These are phyloP conservation scores for Xerocomellus intermedius DNA, from an alignment of 768 basidiomycete genomes.

Conservation along the genomic window DNA sequence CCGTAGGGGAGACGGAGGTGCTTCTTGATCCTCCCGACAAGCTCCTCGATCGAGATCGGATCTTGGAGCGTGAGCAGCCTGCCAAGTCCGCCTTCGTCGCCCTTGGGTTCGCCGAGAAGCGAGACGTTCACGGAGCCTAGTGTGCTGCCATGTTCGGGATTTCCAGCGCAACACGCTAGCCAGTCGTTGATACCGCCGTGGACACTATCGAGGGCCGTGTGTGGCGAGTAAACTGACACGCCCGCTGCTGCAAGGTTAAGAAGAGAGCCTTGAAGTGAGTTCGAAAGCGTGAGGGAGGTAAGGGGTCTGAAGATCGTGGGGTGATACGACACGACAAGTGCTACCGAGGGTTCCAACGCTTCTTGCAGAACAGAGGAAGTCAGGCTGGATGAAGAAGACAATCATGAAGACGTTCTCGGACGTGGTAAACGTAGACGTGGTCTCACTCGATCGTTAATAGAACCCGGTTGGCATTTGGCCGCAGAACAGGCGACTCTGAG, in stretches of 20 bases:
- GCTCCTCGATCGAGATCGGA: slow-evolving; percentile 55
- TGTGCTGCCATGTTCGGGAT: slow-evolving; percentile 29
- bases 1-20: slow-evolving; percentile 60
- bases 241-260: slow-evolving; percentile 79
- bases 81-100: slow-evolving; percentile 61
- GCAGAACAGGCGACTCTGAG: slow-evolving; percentile 54
- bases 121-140: slow-evolving; percentile 27
- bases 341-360: slow-evolving; percentile 57
- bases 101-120: slow-evolving; percentile 40
- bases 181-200: slow-evolving; percentile 89
- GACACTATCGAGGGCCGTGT: slow-evolving; percentile 85
- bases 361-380: slow-evolving; percentile 70
- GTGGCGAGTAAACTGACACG: slow-evolving; percentile 84
- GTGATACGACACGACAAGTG: slow-evolving; percentile 80
- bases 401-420: slow-evolving; percentile 19
- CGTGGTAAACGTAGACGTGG: not conserved
- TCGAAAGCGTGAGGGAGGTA: slow-evolving; percentile 70
- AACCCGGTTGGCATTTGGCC: slow-evolving; percentile 45
- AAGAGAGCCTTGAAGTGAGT: slow-evolving; percentile 77
- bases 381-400: slow-evolving; percentile 46
- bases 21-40: slow-evolving; percentile 68
- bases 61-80: slow-evolving; percentile 62
- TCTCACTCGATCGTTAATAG: slow-evolving; percentile 72
- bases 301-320: slow-evolving; percentile 80
- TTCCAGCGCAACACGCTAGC: slow-evolving; percentile 60